Evolutionary conservation across 768 basidiomycete genomes (phyloP), one percentile per base, ranked within the genome.

Genomic region (Kwoniella botswanensis): DNA sequence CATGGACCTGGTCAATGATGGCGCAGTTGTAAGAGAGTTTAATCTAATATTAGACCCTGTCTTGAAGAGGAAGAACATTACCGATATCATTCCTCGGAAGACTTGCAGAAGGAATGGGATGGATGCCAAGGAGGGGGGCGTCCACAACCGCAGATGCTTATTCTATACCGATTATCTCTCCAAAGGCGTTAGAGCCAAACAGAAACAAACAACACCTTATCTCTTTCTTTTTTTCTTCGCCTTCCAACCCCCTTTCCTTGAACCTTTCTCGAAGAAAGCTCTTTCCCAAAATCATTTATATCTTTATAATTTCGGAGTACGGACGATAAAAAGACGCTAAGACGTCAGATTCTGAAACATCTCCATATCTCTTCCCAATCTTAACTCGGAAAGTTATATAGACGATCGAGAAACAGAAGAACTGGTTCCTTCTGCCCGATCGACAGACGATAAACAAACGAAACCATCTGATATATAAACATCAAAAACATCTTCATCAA

Each of bases 11-110:
- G 35, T 35, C 35, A 35, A 52, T 52, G 50, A 24, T 21, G 59
- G 59, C 59, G 35, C 43, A 29, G 4, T 50, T 61, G 59, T 61
- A 43, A 61, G 59, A 61, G 59, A 61, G 59, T 44, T 61, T 61
- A 61, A 43, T 43, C 24, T 55, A 55, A 18, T 35, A 35, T 22
- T n/a, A 2, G 54, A 55, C 54, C 54, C 24, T 55, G 11, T 55
- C 18, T 22, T 35, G 35, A 35, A 35, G 35, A 35, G 35, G 35
- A 35, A 61, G 59, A 61, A 61, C 59, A 61, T 61, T 7, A 61
- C 42, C 42, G n/a, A n/a, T 55, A 18, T 22, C 21, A 55, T 24
- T 55, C 54, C 24, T 24, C 12, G 3, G 11, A 18, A 5, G 7
- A 6, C 7, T 24, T 22, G 3, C 21, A 18, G 21, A 52, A 52